A percentile compares a stretch with the other conserved stretches of the same genome.
Evolutionary conservation across 805 yeast species (phyloP).

Genomic region (Suhomyces sp.): DNA sequence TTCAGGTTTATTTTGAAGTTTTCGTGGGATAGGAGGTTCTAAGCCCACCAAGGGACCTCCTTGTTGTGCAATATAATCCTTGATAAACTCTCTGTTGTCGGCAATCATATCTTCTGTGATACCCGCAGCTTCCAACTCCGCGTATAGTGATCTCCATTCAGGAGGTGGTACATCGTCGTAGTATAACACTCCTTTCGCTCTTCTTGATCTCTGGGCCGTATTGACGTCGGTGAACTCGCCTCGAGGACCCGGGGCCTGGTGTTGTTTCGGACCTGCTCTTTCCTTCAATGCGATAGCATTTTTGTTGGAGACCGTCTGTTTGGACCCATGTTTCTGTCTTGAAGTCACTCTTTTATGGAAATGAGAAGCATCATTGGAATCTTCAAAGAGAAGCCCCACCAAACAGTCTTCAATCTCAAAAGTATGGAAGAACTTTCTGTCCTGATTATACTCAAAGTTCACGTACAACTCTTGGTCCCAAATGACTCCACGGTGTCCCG

Average conservation of each 20-base stretch:
- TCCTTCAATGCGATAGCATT: conserved; percentile 82
- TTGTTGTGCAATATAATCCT: conserved; percentile 68
- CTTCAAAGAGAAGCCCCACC: conserved; percentile 87
- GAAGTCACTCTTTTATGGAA: conserved; percentile 74
- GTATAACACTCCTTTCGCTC: conserved; percentile 59
- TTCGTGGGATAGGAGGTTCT: conserved; percentile 82
- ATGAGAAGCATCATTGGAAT: conserved; percentile 81
- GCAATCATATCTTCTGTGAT: conserved; percentile 88
- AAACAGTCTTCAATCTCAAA: conserved; percentile 90
- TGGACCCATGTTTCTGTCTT: conserved; percentile 81
- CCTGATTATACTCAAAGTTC: conserved; percentile 87
- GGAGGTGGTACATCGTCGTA: conserved; percentile 81
- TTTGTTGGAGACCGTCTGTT: conserved; percentile 80
- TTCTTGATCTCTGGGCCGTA: conserved; percentile 55
- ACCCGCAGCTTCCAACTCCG: conserved; percentile 73
- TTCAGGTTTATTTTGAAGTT: conserved; percentile 35
- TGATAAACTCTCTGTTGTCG: conserved; percentile 78
- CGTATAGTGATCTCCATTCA: conserved; percentile 77
- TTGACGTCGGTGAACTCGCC: conserved; percentile 54
- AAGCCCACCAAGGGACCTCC: conserved; percentile 81
- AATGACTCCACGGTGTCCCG: conserved; percentile 78
- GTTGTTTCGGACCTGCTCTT: conserved; percentile 22
- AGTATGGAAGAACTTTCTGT: conserved; percentile 89
- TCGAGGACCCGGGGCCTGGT: conserved; percentile 55
- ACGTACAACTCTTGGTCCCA: conserved; percentile 98